Evolutionary conservation across 371 early-diverging fungal genomes (phyloP).

Genomic region (Parasitella parasitica): DNA sequence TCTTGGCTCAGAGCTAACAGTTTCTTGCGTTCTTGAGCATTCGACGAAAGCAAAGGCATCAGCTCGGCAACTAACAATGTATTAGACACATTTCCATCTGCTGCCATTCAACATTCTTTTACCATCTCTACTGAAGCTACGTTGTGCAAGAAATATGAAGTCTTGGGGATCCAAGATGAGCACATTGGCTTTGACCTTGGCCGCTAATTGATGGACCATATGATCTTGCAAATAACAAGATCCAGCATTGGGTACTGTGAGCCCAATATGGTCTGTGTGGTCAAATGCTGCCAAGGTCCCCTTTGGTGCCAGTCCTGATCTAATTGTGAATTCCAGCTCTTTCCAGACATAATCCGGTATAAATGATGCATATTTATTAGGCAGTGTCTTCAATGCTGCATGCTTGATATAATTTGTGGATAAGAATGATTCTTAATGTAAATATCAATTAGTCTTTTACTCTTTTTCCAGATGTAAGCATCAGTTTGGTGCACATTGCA

Average conservation of each 20-base stretch:
- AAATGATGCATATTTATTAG: conserved; percentile 10
- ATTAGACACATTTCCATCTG: neutral
- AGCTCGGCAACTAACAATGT: conserved; percentile 6
- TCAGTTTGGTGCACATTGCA: too few relatives aligned
- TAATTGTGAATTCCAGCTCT: conserved; percentile 26
- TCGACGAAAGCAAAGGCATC: conserved; percentile 13
- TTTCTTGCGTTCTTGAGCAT: conserved; percentile 16
- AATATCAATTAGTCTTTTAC: too few relatives aligned
- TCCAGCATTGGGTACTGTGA: conserved; percentile 32
- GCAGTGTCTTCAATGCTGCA: neutral
- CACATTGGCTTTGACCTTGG: conserved; percentile 29
- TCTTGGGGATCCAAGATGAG: conserved; percentile 50
- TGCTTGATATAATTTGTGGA: conserved; percentile 9
- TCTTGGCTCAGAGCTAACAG: conserved; percentile 14
- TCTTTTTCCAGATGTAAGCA: too few relatives aligned
- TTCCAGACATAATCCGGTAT: conserved; percentile 34
- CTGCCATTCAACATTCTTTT: conserved; percentile 12
- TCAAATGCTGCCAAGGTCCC: conserved; percentile 24
- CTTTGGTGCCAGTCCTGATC: conserved; percentile 35
- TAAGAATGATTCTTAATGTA: conserved; percentile 8
- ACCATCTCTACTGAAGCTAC: conserved; percentile 27
- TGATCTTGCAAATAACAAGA: conserved; percentile 41
- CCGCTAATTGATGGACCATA: conserved; percentile 28
- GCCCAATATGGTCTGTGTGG: conserved; percentile 35
- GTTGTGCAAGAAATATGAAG: conserved; percentile 44